phyloP scores from a whole-genome alignment of 192 early-diverging fungal species.

The Podila epicladia region DNA sequence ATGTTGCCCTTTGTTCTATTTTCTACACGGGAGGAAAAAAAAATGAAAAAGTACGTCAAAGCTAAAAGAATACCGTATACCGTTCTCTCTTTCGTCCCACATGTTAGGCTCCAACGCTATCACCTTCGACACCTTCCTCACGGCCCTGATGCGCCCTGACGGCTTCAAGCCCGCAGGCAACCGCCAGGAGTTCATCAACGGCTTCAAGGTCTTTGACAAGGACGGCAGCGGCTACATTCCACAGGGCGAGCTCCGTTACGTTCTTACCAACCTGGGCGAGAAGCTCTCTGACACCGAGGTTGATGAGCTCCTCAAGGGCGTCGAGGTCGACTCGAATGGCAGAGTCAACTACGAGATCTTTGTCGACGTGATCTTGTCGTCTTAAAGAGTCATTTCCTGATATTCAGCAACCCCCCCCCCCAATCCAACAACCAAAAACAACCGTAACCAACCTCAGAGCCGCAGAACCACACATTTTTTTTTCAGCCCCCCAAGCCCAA shows the following conservation, averaged over 20 bases:
- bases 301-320: slow-evolving; percentile 77
- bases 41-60: not conserved
- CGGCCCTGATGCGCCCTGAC: slow-evolving; percentile 72
- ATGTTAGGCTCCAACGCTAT: slow-evolving; percentile 20
- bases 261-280: slow-evolving; percentile 84
- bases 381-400: not conserved
- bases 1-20: not conserved
- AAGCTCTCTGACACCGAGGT: slow-evolving; percentile 77
- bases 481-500: too few relatives aligned
- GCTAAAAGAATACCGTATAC: not conserved
- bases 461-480: too few relatives aligned
- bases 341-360: slow-evolving; percentile 79
- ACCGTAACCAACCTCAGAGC: too few relatives aligned
- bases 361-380: slow-evolving; percentile 7
- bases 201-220: slow-evolving; percentile 90
- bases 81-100: too few relatives aligned
- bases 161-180: slow-evolving; percentile 77
- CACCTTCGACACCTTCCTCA: slow-evolving; percentile 72
- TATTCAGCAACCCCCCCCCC: too few relatives aligned
- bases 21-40: not conserved
- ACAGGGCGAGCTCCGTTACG: slow-evolving; percentile 80
- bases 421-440: too few relatives aligned
- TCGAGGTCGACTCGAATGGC: slow-evolving; percentile 79
- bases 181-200: slow-evolving; percentile 80
- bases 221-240: slow-evolving; percentile 79